Evolutionary conservation across 768 basidiomycete species (phyloP).

Genomic region (Kwoniella mangroviensis): DNA sequence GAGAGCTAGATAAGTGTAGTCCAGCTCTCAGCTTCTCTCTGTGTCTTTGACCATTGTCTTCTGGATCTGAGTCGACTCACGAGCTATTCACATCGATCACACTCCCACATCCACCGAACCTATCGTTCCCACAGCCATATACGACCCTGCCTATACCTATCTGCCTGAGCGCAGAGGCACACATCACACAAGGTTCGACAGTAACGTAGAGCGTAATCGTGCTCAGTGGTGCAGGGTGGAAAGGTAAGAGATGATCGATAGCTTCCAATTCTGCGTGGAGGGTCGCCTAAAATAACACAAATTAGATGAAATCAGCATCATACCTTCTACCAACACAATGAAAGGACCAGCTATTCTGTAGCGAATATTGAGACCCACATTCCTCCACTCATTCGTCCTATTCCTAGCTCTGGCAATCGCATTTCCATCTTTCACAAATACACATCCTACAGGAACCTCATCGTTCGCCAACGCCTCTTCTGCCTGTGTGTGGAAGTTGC

Average conservation of each 20-base stretch:
- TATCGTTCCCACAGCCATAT: constrained; percentile 92
- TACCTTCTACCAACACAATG: neutral
- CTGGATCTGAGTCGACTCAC: constrained; percentile 60
- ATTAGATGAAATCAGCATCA: neutral
- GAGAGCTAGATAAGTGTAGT: constrained; percentile 20
- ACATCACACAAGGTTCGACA: constrained; percentile 99
- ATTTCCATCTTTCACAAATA: constrained; percentile 79
- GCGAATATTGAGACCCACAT: constrained; percentile 64
- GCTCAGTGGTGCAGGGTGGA: constrained; percentile 70
- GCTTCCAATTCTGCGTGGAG: constrained; percentile 97
- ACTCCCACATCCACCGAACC: constrained; percentile 96
- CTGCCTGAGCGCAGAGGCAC: constrained; percentile 91
- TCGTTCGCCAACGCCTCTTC: constrained; percentile 76
- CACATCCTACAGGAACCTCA: constrained; percentile 96
- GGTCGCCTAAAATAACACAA: constrained; percentile 69
- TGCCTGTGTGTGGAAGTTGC: constrained; percentile 39
- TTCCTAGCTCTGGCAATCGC: constrained; percentile 88
- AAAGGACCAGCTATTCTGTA: too few relatives aligned
- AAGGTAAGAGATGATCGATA: constrained; percentile 80
- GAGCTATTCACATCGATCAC: constrained; percentile 82
- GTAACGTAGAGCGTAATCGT: constrained; percentile 92
- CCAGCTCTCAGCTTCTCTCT: neutral
- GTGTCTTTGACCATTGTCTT: neutral
- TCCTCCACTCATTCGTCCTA: constrained; percentile 88
- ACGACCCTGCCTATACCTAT: constrained; percentile 86